Percentiles rank a stretch among this genome's conserved stretches.
Evolutionary conservation across 2,329 filamentous ascomycete genomes (phyloP).

Genomic region (Talaromyces pinophilus): DNA sequence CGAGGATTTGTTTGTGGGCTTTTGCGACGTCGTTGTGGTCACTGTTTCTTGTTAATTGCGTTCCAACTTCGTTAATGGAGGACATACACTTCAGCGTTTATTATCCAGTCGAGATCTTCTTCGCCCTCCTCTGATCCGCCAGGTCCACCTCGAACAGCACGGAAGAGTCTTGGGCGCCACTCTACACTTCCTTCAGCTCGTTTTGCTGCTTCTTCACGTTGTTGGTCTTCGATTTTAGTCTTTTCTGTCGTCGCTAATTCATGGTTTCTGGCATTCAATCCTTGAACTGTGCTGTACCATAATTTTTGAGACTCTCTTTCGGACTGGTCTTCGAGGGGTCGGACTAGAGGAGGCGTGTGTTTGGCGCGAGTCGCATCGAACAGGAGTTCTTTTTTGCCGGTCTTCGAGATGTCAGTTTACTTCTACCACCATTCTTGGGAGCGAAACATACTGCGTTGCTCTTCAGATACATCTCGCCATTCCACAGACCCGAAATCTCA

Average conservation of each 20-base stretch:
- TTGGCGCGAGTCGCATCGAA: constrained; percentile 83
- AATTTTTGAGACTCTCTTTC: constrained; percentile 87
- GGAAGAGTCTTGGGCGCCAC: constrained; percentile 87
- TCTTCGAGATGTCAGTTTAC: constrained; percentile 54
- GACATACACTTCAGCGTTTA: constrained; percentile 76
- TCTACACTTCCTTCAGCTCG: constrained; percentile 76
- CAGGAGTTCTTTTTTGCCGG: constrained; percentile 81
- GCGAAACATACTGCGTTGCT: constrained; percentile 68
- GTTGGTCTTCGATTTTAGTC: constrained; percentile 89
- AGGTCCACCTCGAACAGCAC: constrained; percentile 68
- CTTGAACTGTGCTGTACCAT: constrained; percentile 79
- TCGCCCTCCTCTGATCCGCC: constrained; percentile 75
- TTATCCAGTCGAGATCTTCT: constrained; percentile 92
- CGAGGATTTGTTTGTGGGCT: constrained; percentile 77
- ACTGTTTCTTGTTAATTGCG: constrained; percentile 38
- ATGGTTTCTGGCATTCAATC: constrained; percentile 82
- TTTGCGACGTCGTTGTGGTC: constrained; percentile 67
- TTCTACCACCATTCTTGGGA: neutral
- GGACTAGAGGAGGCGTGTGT: constrained; percentile 69
- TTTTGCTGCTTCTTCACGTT: constrained; percentile 82
- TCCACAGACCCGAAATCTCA: constrained; percentile 91
- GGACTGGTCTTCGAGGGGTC: constrained; percentile 82
- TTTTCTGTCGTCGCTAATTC: constrained; percentile 91
- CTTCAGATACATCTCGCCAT: constrained; percentile 90
- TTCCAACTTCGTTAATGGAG: neutral